A percentile compares a stretch with the other conserved stretches of the same genome.
These are phyloP conservation scores for Aquilaria malaccensis DNA, from an alignment of 345 rosid genomes.

Conservation along the genomic window DNA sequence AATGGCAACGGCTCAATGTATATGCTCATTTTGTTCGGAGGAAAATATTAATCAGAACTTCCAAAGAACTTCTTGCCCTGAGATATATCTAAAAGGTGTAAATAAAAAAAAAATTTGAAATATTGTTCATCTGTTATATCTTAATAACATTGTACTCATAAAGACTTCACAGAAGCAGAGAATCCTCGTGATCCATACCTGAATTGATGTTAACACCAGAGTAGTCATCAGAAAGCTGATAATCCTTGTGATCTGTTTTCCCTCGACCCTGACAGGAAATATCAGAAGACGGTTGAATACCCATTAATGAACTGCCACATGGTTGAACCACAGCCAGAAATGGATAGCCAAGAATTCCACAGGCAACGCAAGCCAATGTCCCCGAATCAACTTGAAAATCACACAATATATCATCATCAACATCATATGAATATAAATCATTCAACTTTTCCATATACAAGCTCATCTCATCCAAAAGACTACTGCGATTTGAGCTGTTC, in stretches of 20 bases:
- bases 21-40: too few relatives aligned
- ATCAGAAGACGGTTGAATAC: constrained; percentile 20
- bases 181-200: constrained; percentile 17
- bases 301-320: constrained; percentile 37
- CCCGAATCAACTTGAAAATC: constrained; percentile 96
- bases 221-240: constrained; percentile 5
- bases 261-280: constrained; percentile 13
- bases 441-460: constrained; percentile 75
- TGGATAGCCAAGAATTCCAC: constrained; percentile 99
- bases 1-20: too few relatives aligned
- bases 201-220: constrained; percentile 20
- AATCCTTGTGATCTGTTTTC: constrained; percentile 10
- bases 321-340: constrained; percentile 95
- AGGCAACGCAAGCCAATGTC: constrained; percentile 80
- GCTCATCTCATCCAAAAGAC: constrained; percentile 72
- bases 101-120: too few relatives aligned
- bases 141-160: too few relatives aligned
- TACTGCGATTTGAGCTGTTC: constrained; percentile 26
- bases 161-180: too few relatives aligned
- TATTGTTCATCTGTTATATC: too few relatives aligned
- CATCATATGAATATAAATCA: constrained; percentile 56
- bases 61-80: too few relatives aligned
- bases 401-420: constrained; percentile 63
- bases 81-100: too few relatives aligned
- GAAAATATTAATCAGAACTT: too few relatives aligned